Base-by-base conservation (phyloP, 2,329 filamentous ascomycete species). In the Sporothrix protearum region DNA sequence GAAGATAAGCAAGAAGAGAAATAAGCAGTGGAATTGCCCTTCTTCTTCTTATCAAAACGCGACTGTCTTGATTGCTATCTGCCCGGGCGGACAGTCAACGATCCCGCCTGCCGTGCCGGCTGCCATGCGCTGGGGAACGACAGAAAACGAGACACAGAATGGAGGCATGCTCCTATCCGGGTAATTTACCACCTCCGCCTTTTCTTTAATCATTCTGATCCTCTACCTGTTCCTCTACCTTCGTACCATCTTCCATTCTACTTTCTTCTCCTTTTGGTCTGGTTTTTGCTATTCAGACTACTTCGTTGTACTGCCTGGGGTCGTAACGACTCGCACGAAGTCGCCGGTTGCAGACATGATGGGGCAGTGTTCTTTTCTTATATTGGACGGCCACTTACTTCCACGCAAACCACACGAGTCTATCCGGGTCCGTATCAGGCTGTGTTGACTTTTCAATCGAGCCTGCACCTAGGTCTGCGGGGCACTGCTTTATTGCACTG, bases 81-180 rank as follows among this genome's bases (percentile, higher is more conserved):
- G 55, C 53, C 53, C 12, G 28, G 25, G 28, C 28, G 53, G 53
- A 33, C 53, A 33, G 12, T 57, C 53, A 55, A 47, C 53, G 28
- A 33, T 14, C 53, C n/a, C n/a, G n/a, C n/a, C n/a, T n/a, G n/a
- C n/a, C n/a, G n/a, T n/a, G n/a, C n/a, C 53, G 53, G 14, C 28
- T 19, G 53, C 28, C 12, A 28, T 57, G 53, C 28, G 16, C 28
- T 57, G 53, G 53, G 53, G 53, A 16, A 57, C 12, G 7, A n/a
- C 14, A 33, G 2, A 33, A 33, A 8, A 36, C 33, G 8, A 45
- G 4, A 16, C 30, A 25, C 33, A 45, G 42, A 9, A 16, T 47
- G 53, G 25, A 57, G 25, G 55, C 33, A 1, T n/a, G 25, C 39
- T 30, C 49, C 25, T 69, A 61, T 69, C 67, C 67, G 66, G 67